These are phyloP conservation scores for Rhododendron williamsianum DNA, from an alignment of 148 eudicot species.

Conservation along the genomic window DNA sequence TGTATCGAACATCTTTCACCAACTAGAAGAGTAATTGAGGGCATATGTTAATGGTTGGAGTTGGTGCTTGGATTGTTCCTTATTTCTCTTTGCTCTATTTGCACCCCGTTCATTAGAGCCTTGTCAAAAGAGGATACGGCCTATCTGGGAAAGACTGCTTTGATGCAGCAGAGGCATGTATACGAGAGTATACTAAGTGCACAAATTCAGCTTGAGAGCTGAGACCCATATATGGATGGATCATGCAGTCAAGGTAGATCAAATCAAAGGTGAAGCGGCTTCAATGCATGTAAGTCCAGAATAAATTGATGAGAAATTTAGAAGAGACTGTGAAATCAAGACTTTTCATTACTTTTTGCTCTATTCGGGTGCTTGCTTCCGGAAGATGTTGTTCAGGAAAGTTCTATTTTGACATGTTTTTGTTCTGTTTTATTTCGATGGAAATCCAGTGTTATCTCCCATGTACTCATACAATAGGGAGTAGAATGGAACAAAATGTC, in stretches of 20 bases:
- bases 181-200: no score
- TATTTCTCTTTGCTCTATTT: background rate
- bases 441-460: background rate
- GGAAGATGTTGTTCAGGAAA: background rate
- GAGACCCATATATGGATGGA: background rate
- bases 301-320: background rate
- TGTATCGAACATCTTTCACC: background rate
- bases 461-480: background rate
- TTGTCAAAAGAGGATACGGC: no score
- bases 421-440: background rate
- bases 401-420: background rate
- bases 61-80: slow-evolving; percentile 1
- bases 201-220: background rate
- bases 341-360: background rate
- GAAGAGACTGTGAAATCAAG: background rate
- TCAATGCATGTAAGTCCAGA: background rate
- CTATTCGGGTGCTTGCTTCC: background rate
- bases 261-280: background rate
- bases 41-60: background rate
- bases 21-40: background rate
- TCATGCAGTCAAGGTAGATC: background rate
- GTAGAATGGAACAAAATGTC: background rate
- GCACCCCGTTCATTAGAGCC: background rate
- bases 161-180: background rate
- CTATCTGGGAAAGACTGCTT: background rate